Evolutionary conservation across 257 asterid species (phyloP).

Genomic region (Striga asiatica): DNA sequence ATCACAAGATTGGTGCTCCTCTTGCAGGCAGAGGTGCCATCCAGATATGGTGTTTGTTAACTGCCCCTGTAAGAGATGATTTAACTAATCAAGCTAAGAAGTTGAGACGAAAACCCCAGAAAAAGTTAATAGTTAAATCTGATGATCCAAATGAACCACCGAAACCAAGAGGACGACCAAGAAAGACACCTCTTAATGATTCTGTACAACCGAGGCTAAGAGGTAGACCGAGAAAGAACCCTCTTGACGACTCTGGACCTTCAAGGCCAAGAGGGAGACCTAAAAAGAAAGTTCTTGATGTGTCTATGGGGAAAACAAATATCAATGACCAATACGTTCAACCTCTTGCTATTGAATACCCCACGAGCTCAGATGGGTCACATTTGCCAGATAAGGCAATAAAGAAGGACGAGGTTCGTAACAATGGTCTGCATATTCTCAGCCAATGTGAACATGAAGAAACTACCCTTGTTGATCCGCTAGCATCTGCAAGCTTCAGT

Average conservation of each 20-base stretch:
- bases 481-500: conserved; percentile 12
- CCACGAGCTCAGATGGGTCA: conserved; percentile 12
- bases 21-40: conserved; percentile 79
- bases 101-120: conserved; percentile 16
- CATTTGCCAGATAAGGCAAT: conserved; percentile 20
- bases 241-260: not conserved
- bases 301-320: conserved; percentile 22
- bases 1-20: conserved; percentile 73
- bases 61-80: conserved; percentile 23
- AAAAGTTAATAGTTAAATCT: conserved; percentile 11
- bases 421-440: conserved; percentile 17
- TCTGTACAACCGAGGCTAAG: not conserved
- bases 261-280: conserved; percentile 26
- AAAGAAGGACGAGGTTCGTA: conserved; percentile 16
- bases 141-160: conserved; percentile 12
- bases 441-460: conserved; percentile 23
- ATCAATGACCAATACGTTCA: conserved; percentile 11
- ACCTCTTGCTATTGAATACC: conserved; percentile 29
- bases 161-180: conserved; percentile 22
- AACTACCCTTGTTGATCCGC: conserved; percentile 21
- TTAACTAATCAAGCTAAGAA: conserved; percentile 27
- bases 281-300: conserved; percentile 31
- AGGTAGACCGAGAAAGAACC: conserved; percentile 13
- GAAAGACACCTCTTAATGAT: not conserved
- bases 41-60: conserved; percentile 84